Evolutionary conservation across 2,329 filamentous ascomycete genomes (phyloP).

Genomic region (Hyphodiscus sp.): DNA sequence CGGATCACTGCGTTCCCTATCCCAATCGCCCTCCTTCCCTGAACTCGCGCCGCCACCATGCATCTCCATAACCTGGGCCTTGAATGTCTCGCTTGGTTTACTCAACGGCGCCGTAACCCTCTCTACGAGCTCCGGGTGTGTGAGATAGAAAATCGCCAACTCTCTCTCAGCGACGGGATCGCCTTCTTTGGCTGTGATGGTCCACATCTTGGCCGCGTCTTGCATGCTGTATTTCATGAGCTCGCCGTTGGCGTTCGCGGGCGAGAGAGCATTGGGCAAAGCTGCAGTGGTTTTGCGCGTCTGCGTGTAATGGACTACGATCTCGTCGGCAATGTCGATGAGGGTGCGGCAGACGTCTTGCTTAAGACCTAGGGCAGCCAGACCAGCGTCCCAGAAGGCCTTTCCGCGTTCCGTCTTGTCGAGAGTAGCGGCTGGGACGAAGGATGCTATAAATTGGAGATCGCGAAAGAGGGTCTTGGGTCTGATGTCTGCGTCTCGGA

Average conservation of each 20-base stretch:
- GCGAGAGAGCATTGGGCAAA: conserved; percentile 5
- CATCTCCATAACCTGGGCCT: conserved; percentile 74
- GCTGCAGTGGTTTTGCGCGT: conserved; percentile 41
- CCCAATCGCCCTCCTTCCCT: conserved; percentile 36
- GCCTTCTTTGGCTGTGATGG: conserved; percentile 90
- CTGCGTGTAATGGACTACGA: conserved; percentile 62
- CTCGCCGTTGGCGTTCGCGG: conserved; percentile 32
- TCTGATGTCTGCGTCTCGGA: conserved; percentile 61
- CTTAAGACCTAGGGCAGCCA: conserved; percentile 85
- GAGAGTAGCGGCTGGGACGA: conserved; percentile 53
- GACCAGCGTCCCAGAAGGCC: conserved; percentile 75
- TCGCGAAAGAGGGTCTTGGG: conserved; percentile 78
- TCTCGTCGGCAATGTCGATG: conserved; percentile 61
- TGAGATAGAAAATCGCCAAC: conserved; percentile 87
- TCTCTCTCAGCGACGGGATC: conserved; percentile 85
- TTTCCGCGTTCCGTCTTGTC: conserved; percentile 61
- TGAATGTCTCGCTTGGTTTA: conserved; percentile 83
- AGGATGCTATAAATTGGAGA: conserved; percentile 66
- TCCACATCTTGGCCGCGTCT: conserved; percentile 83
- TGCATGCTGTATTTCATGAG: conserved; percentile 62
- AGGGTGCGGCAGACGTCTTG: conserved; percentile 67
- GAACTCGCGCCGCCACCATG: conserved; percentile 40
- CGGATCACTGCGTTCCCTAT: conserved; percentile 66
- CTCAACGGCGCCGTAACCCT: conserved; percentile 78
- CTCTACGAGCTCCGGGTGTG: conserved; percentile 77